Conservation (phyloP, 2,329 filamentous ascomycete species). For the Fusarium sp. region DNA sequence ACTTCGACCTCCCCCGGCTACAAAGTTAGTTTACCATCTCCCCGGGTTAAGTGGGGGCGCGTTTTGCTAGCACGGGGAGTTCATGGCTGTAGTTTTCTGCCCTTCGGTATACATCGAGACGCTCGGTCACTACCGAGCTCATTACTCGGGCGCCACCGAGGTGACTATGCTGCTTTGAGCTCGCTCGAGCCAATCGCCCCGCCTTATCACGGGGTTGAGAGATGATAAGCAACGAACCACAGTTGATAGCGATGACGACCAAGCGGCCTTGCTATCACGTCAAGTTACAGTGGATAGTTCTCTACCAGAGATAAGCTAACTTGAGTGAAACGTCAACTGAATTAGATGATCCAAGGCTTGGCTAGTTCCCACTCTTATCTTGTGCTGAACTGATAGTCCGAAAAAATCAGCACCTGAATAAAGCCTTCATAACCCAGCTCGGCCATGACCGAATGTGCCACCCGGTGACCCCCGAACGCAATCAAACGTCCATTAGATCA, state of each 20-base stretch:
- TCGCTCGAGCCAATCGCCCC: not conserved
- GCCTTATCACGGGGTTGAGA: not conserved
- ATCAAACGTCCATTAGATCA: rapidly evolving
- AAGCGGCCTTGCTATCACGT: slow-evolving; percentile 22
- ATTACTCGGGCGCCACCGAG: slow-evolving; percentile 7
- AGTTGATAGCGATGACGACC: slow-evolving; percentile 7
- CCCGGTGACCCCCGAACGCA: not conserved
- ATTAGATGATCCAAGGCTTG: not conserved
- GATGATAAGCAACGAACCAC: not conserved
- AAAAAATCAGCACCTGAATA: no score
- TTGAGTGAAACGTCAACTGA: not conserved
- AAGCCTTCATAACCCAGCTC: not conserved
- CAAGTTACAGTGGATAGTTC: slow-evolving; percentile 21
- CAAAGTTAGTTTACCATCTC: slow-evolving; percentile 1
- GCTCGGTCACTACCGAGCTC: slow-evolving; percentile 1
- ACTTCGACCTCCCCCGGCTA: no score
- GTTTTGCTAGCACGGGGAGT: slow-evolving; percentile 20
- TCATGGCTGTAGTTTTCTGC: not conserved
- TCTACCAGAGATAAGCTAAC: not conserved
- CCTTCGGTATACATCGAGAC: slow-evolving; percentile 16
- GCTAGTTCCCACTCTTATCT: no score
- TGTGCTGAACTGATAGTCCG: no score
- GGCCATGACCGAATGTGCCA: not conserved
- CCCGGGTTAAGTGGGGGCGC: slow-evolving; percentile 11
- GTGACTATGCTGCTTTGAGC: not conserved